Evolutionary conservation across 2,329 filamentous ascomycete genomes (phyloP).

Genomic region (Cyphellophora europaea): DNA sequence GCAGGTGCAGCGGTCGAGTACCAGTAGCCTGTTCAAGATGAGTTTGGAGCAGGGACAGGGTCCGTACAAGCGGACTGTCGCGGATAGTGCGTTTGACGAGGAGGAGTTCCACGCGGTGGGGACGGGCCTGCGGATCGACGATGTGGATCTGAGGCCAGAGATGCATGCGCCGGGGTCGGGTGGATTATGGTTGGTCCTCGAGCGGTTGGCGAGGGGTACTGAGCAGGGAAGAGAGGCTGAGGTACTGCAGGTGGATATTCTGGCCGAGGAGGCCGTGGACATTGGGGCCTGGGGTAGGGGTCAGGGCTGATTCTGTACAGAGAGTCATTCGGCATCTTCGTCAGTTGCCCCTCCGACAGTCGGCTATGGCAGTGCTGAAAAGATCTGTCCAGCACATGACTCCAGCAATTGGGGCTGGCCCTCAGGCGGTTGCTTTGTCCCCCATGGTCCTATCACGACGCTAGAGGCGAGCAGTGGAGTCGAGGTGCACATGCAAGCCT

Average conservation of each 20-base stretch:
- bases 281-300: slow-evolving; percentile 22
- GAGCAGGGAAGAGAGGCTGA: slow-evolving; percentile 32
- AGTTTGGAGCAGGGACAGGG: slow-evolving; percentile 66
- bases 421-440: no score
- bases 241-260: slow-evolving; percentile 28
- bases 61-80: slow-evolving; percentile 55
- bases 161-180: slow-evolving; percentile 35
- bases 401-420: no score
- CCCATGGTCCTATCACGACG: no score
- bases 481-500: no score
- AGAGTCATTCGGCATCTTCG: no score
- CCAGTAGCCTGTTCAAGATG: slow-evolving; percentile 48
- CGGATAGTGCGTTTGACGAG: slow-evolving; percentile 41
- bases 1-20: slow-evolving; percentile 1
- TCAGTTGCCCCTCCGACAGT: no score
- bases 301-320: slow-evolving; percentile 9
- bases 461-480: no score
- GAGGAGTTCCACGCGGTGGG: slow-evolving; percentile 65
- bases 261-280: slow-evolving; percentile 34
- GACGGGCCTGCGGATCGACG: slow-evolving; percentile 57
- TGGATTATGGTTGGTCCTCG: slow-evolving; percentile 71
- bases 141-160: slow-evolving; percentile 66
- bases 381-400: no score
- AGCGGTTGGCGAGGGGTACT: slow-evolving; percentile 47
- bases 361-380: no score